These are phyloP conservation scores for Royoungia palumana DNA, from an alignment of 768 basidiomycete genomes.

Conservation along the genomic window DNA sequence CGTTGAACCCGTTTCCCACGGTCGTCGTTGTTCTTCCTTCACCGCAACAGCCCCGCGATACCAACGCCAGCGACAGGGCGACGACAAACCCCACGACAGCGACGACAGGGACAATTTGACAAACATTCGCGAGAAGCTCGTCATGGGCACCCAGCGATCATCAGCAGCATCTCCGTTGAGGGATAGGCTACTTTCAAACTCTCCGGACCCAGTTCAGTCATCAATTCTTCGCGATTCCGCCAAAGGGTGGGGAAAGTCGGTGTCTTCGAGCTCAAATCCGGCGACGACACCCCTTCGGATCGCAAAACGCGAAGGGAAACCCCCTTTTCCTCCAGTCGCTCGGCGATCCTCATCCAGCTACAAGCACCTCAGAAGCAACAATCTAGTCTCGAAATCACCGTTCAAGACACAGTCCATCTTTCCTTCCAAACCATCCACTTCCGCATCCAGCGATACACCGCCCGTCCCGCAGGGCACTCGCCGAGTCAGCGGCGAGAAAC, in stretches of 20 bases:
- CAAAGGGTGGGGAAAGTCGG: slow-evolving; percentile 57
- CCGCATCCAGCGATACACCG: slow-evolving; percentile 9
- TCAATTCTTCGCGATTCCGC: slow-evolving; percentile 63
- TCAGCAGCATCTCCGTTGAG: slow-evolving; percentile 46
- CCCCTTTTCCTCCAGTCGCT: slow-evolving; percentile 50
- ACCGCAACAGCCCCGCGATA: slow-evolving; percentile 7
- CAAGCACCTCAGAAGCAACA: slow-evolving; percentile 70
- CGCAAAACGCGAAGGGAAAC: slow-evolving; percentile 58
- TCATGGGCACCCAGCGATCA: slow-evolving; percentile 28
- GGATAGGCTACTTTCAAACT: slow-evolving; percentile 59
- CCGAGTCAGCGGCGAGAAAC: slow-evolving; percentile 74
- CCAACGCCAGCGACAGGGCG: slow-evolving; percentile 12
- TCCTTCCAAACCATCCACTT: slow-evolving; percentile 33
- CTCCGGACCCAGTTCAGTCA: slow-evolving; percentile 61
- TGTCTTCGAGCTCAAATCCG: slow-evolving; percentile 25
- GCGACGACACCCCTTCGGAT: slow-evolving; percentile 68
- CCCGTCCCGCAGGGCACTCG: slow-evolving; percentile 25
- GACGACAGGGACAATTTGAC: slow-evolving; percentile 15
- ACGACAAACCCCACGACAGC: slow-evolving; percentile 19
- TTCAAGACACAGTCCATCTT: slow-evolving; percentile 68
- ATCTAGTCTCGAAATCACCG: slow-evolving; percentile 83
- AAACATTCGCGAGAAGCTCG: slow-evolving; percentile 1
- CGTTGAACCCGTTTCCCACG: slow-evolving; percentile 30
- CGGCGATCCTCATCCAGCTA: slow-evolving; percentile 77
- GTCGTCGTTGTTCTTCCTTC: slow-evolving; percentile 13